A percentile compares a stretch with the other conserved stretches of the same genome.
Conservation (phyloP, 2,329 filamentous ascomycete genomes). For the Penicillium olsonii region DNA sequence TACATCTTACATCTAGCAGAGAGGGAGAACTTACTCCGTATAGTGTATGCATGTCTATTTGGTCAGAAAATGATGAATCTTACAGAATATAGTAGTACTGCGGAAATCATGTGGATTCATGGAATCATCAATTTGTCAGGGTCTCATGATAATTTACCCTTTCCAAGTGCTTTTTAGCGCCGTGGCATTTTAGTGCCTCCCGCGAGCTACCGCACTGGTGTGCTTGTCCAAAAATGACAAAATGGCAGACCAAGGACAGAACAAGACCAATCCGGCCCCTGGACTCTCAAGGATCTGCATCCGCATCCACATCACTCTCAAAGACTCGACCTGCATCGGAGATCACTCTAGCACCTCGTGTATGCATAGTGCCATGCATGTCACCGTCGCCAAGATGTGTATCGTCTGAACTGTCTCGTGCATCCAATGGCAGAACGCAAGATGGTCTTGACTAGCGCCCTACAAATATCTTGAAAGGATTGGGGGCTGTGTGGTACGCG, state of each 20-base stretch:
- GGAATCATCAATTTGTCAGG: neutral
- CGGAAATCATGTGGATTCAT: no score
- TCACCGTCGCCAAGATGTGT: neutral
- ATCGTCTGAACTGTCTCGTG: no score
- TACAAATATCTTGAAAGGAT: no score
- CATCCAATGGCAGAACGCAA: no score
- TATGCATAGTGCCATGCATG: neutral
- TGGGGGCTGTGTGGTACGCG: no score
- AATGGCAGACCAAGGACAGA: no score
- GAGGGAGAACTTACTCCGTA: no score
- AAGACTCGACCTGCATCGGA: conserved; percentile 4
- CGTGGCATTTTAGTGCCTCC: neutral
- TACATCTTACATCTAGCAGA: no score
- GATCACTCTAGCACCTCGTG: neutral
- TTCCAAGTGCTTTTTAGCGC: neutral
- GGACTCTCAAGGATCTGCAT: conserved; percentile 4
- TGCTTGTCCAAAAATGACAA: neutral
- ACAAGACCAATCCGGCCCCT: conserved; percentile 3
- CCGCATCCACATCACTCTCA: neutral
- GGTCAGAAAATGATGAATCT: conserved; percentile 8
- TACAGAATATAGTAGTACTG: neutral
- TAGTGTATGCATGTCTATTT: no score
- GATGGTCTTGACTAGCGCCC: no score
- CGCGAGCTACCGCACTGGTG: neutral
- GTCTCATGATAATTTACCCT: neutral